Evolutionary conservation across 2,329 filamentous ascomycete species (phyloP), one percentile per base, ranked within the genome.

Genomic region (Apiospora malaysiana): DNA sequence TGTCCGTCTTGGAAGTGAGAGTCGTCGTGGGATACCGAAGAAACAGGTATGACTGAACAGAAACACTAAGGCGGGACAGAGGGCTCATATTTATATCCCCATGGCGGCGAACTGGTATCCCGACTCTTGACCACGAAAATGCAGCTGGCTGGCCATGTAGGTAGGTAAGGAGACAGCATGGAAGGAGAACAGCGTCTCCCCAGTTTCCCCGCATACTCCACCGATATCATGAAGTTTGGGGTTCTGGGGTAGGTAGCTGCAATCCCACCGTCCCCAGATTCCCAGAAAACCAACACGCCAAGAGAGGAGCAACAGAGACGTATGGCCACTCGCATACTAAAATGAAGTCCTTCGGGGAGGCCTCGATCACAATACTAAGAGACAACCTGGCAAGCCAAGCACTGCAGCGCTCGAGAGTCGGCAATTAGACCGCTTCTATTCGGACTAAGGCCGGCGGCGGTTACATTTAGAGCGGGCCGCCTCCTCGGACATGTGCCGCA

Each of bases 171-270:
- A 8, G 8, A 14, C 12, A 27, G 7, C 32, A 25, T 12, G 47
- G 9, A 56, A 18, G 27, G 2, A n/a, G 18, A 47, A n/a, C 18
- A 32, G 6, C 32, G 6, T 21, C 37, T 21, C 51, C 51, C 51
- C 51, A 59, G 51, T 16, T 59, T 37, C 51, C 51, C 51, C 51
- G 51, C 51, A 59, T 37, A 59, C 51, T 59, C 51, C 51, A 56
- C 25, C 25, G 12, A 21, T 16, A 32, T 25, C 12, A 56, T 5
- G 42, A 45, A 18, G 16, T 18, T 32, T 32, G 14, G 23, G 27
- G 18, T 16, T 56, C 49, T 56, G 49, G 49, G 49, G 27, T 59
- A 59, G 49, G 27, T 59, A 59, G 27, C 14, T 37, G 16, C 7
- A 56, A 56, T 1, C 32, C 27, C 27, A 59, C 21, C 27, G 32